A percentile compares a stretch with the other conserved stretches of the same genome.
These are phyloP conservation scores for Aspergillus sclerotialis DNA, from an alignment of 2,329 filamentous ascomycete species.

Conservation along the genomic window DNA sequence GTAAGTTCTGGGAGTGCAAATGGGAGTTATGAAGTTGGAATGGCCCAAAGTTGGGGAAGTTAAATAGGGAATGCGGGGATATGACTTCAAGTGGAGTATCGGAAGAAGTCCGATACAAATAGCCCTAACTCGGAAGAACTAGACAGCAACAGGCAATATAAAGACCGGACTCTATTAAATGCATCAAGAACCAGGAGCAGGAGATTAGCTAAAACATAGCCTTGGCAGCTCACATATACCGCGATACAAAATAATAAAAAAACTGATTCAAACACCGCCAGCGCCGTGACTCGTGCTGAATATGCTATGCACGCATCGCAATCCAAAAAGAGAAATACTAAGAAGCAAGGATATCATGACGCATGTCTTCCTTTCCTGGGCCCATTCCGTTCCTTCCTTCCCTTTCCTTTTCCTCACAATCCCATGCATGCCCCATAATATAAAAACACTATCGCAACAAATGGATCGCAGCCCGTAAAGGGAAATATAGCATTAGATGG, in stretches of 20 bases:
- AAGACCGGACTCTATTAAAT: too few species aligned
- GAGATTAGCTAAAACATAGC: too few species aligned
- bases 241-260: conserved; percentile 2
- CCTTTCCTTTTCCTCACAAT: neutral
- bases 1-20: neutral
- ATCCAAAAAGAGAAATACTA: conserved; percentile 1
- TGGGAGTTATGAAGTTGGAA: too few species aligned
- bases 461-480: conserved; percentile 1
- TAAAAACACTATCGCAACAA: conserved; percentile 4
- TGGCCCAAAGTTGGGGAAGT: neutral
- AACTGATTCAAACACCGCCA: conserved; percentile 12
- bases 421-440: neutral
- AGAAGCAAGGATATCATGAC: neutral
- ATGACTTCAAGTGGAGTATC: too few species aligned
- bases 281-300: conserved; percentile 17
- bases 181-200: too few species aligned
- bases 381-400: neutral
- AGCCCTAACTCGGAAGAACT: too few species aligned
- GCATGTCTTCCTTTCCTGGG: conserved; percentile 1
- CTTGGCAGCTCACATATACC: too few species aligned
- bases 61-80: neutral
- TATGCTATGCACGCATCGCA: conserved; percentile 14
- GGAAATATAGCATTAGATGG: conserved; percentile 2
- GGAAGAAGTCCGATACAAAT: neutral
- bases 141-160: too few species aligned